Evolutionary conservation across 1,139 yeast genomes (phyloP).

Genomic region (Geotrichum carabidarum): DNA sequence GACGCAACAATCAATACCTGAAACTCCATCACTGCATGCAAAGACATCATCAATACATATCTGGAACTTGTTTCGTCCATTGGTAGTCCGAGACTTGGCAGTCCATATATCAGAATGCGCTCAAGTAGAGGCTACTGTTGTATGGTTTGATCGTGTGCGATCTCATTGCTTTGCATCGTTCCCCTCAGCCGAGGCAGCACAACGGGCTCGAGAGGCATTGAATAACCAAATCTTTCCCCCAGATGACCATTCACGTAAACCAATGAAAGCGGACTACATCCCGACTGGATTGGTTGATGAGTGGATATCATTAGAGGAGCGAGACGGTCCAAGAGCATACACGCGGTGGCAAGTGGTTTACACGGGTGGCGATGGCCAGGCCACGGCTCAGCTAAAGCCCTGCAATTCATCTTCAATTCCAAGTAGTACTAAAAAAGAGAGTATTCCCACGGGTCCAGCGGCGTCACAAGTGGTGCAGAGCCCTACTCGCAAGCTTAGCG

Average conservation of each 20-base stretch:
- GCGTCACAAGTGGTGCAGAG: neutral
- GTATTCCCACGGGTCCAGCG: neutral
- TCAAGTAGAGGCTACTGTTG: constrained; percentile 2
- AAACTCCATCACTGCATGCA: neutral
- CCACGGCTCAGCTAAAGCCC: neutral
- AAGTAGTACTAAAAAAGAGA: neutral
- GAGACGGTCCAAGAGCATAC: constrained; percentile 10
- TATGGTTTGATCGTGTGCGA: constrained; percentile 18
- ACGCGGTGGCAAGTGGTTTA: constrained; percentile 10
- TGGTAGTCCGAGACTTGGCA: constrained; percentile 11
- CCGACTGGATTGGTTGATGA: constrained; percentile 11
- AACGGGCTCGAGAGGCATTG: constrained; percentile 7
- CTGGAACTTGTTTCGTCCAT: constrained; percentile 15
- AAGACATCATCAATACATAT: constrained; percentile 12
- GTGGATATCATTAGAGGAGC: constrained; percentile 16
- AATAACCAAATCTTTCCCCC: constrained; percentile 8
- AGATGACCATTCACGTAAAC: constrained; percentile 10
- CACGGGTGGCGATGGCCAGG: neutral
- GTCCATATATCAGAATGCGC: constrained; percentile 7
- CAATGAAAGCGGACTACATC: constrained; percentile 13
- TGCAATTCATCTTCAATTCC: neutral
- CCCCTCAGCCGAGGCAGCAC: constrained; percentile 3
- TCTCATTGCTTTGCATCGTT: constrained; percentile 17
- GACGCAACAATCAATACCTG: too few relatives aligned
- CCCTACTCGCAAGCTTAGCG: neutral